Conservation (phyloP, 2,329 filamentous ascomycete species). For the Xylariomycetidae sp. region DNA sequence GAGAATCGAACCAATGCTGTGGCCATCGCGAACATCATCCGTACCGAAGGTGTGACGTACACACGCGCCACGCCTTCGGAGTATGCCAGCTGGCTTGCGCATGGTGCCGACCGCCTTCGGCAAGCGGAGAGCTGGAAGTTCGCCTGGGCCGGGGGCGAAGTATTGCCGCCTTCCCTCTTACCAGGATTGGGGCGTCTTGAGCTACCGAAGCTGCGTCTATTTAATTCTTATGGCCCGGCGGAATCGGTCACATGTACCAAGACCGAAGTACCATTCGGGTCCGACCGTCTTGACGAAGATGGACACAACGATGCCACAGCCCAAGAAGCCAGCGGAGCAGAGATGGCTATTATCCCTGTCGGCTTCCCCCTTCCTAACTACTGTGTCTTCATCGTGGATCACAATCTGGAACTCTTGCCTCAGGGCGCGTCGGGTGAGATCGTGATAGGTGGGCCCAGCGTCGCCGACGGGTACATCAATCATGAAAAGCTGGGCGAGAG, state of each 20-base stretch:
- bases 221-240: conserved; percentile 28
- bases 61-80: conserved; percentile 37
- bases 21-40: conserved; percentile 31
- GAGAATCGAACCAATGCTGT: conserved; percentile 27
- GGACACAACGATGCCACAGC: not conserved
- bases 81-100: conserved; percentile 26
- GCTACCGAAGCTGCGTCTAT: conserved; percentile 5
- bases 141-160: conserved; percentile 14
- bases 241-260: conserved; percentile 15
- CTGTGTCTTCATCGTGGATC: conserved; percentile 8
- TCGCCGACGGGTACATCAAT: conserved; percentile 7
- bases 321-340: not conserved
- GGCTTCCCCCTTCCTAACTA: conserved; percentile 8
- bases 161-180: conserved; percentile 4
- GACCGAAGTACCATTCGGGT: conserved; percentile 2
- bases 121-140: conserved; percentile 9
- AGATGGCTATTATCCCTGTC: conserved; percentile 1
- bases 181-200: conserved; percentile 7
- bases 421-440: conserved; percentile 8
- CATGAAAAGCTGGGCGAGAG: not conserved
- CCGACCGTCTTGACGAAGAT: not conserved
- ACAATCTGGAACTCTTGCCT: conserved; percentile 4
- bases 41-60: conserved; percentile 24
- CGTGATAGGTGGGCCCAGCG: conserved; percentile 6
- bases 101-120: conserved; percentile 7